A percentile compares a stretch with the other conserved stretches of the same genome.
phyloP scores from a whole-genome alignment of 345 rosid species.

The Theobroma cacao region DNA sequence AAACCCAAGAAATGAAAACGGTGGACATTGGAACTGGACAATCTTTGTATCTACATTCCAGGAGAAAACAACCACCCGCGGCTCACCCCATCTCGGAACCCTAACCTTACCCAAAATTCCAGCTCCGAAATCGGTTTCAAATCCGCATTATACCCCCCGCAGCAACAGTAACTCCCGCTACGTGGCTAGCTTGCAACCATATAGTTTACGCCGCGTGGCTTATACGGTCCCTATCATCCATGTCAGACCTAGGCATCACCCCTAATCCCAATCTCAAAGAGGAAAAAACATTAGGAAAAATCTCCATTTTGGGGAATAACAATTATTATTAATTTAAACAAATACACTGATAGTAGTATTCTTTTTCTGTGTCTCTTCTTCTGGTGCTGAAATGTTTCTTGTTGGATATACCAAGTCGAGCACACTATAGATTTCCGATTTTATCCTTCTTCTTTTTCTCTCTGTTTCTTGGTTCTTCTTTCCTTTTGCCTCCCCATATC shows the following conservation, averaged over 20 bases:
- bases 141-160: not conserved
- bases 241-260: constrained; percentile 4
- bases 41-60: no score
- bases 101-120: not conserved
- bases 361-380: not conserved
- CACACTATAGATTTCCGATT: not conserved
- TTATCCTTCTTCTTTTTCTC: not conserved
- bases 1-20: not conserved
- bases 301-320: no score
- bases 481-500: not conserved
- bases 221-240: constrained; percentile 1
- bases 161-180: not conserved
- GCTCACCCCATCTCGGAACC: not conserved
- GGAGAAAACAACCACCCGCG: no score
- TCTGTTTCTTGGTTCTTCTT: not conserved
- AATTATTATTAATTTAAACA: no score
- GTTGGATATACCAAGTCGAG: not conserved
- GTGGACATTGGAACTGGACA: no score
- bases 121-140: not conserved
- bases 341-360: no score
- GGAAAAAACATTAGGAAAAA: no score
- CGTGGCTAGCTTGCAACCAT: constrained; percentile 3
- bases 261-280: not conserved
- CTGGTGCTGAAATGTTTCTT: constrained; percentile 8
- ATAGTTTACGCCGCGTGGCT: constrained; percentile 10